Conservation (phyloP, 2,329 filamentous ascomycete genomes). For the Aureobasidium sp. region DNA sequence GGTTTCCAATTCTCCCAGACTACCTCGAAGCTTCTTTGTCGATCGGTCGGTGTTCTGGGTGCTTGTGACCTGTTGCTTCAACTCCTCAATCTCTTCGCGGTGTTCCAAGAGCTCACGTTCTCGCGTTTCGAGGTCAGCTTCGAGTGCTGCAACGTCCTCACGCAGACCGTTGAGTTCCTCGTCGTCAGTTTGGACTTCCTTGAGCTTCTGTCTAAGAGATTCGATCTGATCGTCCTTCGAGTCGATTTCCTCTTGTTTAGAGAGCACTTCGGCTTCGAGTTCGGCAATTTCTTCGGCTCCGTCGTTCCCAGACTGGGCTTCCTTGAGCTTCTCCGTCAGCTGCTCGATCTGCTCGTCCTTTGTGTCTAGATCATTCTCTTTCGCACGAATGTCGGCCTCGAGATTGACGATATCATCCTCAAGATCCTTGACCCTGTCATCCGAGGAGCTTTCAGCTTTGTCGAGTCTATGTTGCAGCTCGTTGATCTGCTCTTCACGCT, state of each 20-base stretch:
- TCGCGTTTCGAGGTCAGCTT: slow-evolving; percentile 45
- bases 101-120: slow-evolving; percentile 37
- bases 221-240: slow-evolving; percentile 47
- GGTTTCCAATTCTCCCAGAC: slow-evolving; percentile 29
- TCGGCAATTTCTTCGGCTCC: slow-evolving; percentile 50
- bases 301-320: slow-evolving; percentile 24
- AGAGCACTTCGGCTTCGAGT: slow-evolving; percentile 45
- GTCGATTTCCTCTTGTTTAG: slow-evolving; percentile 38
- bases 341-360: slow-evolving; percentile 46
- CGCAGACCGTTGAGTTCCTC: slow-evolving; percentile 54
- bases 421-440: slow-evolving; percentile 31
- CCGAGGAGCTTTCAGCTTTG: slow-evolving; percentile 25
- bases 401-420: slow-evolving; percentile 44
- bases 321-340: slow-evolving; percentile 34
- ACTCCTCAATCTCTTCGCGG: slow-evolving; percentile 18
- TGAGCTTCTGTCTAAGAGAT: slow-evolving; percentile 33
- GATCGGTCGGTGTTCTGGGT: slow-evolving; percentile 30
- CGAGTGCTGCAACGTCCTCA: slow-evolving; percentile 44
- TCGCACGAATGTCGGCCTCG: slow-evolving; percentile 47
- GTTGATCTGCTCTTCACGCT: slow-evolving; percentile 39
- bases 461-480: slow-evolving; percentile 35
- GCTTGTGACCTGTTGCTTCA: slow-evolving; percentile 11
- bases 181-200: slow-evolving; percentile 24
- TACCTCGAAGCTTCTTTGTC: slow-evolving; percentile 32
- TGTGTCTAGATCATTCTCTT: slow-evolving; percentile 29